Conservation (phyloP, 2,329 filamentous ascomycete genomes). For the Myrmaecium sp. region DNA sequence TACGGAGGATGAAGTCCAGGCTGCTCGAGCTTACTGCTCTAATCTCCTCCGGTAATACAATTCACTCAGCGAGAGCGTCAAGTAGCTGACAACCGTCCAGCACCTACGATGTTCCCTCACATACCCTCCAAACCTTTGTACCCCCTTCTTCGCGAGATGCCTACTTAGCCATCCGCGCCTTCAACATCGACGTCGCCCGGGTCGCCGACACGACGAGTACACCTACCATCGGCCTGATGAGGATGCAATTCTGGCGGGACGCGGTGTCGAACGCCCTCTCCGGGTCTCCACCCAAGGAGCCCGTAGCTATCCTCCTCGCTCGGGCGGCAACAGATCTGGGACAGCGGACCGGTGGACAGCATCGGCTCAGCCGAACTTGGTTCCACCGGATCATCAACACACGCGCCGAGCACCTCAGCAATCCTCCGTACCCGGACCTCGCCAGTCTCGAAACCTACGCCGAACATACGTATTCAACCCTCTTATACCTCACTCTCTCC, state of each 20-base stretch:
- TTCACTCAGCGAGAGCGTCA: constrained; percentile 1
- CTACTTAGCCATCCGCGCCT: constrained; percentile 76
- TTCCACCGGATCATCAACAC: constrained; percentile 59
- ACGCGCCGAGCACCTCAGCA: constrained; percentile 66
- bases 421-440: constrained; percentile 62
- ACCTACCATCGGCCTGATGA: constrained; percentile 70
- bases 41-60: constrained; percentile 34
- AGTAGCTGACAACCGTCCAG: constrained; percentile 28
- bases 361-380: constrained; percentile 36
- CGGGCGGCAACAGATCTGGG: constrained; percentile 47
- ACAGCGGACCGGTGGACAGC: constrained; percentile 27
- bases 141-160: constrained; percentile 58
- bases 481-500: constrained; percentile 77
- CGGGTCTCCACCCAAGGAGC: constrained; percentile 70
- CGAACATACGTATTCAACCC: constrained; percentile 84
- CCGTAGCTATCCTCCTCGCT: constrained; percentile 70
- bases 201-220: constrained; percentile 83
- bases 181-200: constrained; percentile 83
- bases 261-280: constrained; percentile 62
- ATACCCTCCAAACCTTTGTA: constrained; percentile 71
- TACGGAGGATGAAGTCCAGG: constrained; percentile 32
- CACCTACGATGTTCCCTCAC: constrained; percentile 77
- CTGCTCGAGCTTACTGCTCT: constrained; percentile 41
- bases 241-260: constrained; percentile 91
- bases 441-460: constrained; percentile 69